Conservation (phyloP, 1,284 basidiomycete genomes). For the Sanghuangporus sanghuang region DNA sequence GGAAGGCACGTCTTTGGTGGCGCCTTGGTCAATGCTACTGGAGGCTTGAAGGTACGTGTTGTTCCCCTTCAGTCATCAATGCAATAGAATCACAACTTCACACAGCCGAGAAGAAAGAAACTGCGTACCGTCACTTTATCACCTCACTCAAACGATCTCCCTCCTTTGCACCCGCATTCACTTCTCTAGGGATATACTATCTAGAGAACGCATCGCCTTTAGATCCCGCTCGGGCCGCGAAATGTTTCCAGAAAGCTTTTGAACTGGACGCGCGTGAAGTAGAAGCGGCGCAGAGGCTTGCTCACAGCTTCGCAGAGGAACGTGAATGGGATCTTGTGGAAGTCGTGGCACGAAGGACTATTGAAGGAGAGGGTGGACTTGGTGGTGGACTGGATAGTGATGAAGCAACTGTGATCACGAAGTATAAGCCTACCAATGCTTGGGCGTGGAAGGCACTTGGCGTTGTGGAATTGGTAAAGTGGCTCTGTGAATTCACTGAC, state of each 20-base stretch:
- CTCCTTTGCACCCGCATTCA: slow-evolving; percentile 87
- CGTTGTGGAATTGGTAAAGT: slow-evolving; percentile 81
- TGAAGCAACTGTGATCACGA: slow-evolving; percentile 38
- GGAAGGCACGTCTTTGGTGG: slow-evolving; percentile 81
- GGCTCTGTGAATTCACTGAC: background rate
- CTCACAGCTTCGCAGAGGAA: slow-evolving; percentile 88
- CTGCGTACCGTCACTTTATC: slow-evolving; percentile 82
- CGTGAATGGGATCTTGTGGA: slow-evolving; percentile 96
- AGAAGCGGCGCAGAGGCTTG: slow-evolving; percentile 80
- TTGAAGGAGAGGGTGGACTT: slow-evolving; percentile 86
- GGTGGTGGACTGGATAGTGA: slow-evolving; percentile 52
- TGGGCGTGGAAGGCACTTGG: slow-evolving; percentile 99
- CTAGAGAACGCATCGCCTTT: slow-evolving; percentile 63
- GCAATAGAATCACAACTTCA: slow-evolving; percentile 2
- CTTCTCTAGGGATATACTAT: slow-evolving; percentile 92
- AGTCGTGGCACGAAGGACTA: slow-evolving; percentile 85
- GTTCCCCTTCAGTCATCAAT: background rate
- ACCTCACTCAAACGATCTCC: slow-evolving; percentile 73
- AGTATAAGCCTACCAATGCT: slow-evolving; percentile 74
- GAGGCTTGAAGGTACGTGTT: slow-evolving; percentile 64
- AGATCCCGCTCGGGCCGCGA: slow-evolving; percentile 82
- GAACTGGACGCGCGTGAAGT: slow-evolving; percentile 90
- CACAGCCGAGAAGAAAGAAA: slow-evolving; percentile 42
- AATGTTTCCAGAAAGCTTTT: slow-evolving; percentile 98
- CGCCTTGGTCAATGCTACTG: slow-evolving; percentile 77